phyloP scores from a whole-genome alignment of 225 moss, liverwort and hornwort genomes.

The Takakia lepidozioides region DNA sequence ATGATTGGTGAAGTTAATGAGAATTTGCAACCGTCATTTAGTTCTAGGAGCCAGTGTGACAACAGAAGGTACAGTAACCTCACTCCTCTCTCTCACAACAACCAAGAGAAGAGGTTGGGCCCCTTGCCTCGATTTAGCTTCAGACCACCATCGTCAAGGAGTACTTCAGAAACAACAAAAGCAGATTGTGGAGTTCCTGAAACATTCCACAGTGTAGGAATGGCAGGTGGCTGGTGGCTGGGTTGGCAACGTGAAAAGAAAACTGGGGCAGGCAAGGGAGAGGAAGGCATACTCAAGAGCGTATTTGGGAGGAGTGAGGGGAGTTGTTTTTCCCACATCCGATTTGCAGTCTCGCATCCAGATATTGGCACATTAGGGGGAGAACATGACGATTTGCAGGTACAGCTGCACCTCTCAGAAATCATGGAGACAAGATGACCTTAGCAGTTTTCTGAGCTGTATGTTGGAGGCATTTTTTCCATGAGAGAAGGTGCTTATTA shows the following conservation, averaged over 20 bases:
- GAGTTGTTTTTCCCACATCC: conserved; percentile 41
- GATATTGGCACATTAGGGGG: conserved; percentile 43
- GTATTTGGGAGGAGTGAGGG: conserved; percentile 71
- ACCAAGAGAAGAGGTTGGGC: conserved; percentile 9
- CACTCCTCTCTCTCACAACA: conserved; percentile 13
- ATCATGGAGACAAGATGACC: no score
- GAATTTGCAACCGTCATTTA: conserved; percentile 40
- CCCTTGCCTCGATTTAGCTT: conserved; percentile 52
- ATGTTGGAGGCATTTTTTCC: no score
- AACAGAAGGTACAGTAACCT: conserved; percentile 20
- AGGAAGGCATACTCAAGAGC: conserved; percentile 60
- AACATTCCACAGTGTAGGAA: conserved; percentile 63
- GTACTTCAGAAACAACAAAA: no score
- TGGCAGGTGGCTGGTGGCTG: conserved; percentile 94
- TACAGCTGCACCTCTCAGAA: no score
- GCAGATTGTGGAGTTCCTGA: conserved; percentile 70
- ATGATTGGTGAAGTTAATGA: conserved; percentile 61
- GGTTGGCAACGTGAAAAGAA: no score
- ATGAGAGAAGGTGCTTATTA: no score
- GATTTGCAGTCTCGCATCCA: conserved; percentile 55
- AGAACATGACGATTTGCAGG: no score
- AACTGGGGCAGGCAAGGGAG: conserved; percentile 42
- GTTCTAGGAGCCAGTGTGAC: conserved; percentile 31
- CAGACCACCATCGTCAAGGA: no score
- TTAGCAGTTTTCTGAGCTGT: no score